A percentile compares a stretch with the other conserved stretches of the same genome.
phyloP scores from a whole-genome alignment of 2,329 filamentous ascomycete species.

The Cordyceps fumosorosea region DNA sequence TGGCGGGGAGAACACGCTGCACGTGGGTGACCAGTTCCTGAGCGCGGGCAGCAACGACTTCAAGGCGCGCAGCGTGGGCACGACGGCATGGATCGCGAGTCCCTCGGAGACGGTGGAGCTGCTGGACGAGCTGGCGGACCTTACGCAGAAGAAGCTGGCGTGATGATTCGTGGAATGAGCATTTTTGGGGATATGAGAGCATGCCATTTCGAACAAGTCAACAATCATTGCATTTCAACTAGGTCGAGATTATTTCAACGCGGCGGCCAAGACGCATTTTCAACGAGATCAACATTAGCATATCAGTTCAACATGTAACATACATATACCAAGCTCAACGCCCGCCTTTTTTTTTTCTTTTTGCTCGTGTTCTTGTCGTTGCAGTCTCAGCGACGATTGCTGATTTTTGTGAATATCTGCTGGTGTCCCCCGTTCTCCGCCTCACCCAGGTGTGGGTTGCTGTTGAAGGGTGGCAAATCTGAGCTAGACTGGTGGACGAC shows the following conservation, averaged over 20 bases:
- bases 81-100: constrained; percentile 89
- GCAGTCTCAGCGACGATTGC: not conserved
- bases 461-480: not conserved
- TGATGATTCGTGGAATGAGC: not conserved
- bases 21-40: constrained; percentile 95
- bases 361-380: not conserved
- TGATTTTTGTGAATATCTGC: not conserved
- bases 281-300: not conserved
- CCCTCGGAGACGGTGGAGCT: constrained; percentile 85
- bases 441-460: not conserved
- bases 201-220: not conserved
- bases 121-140: constrained; percentile 69
- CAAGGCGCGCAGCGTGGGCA: constrained; percentile 84
- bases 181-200: too few species aligned
- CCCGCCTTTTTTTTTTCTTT: not conserved
- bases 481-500: not conserved
- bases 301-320: not conserved
- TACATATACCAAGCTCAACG: not conserved
- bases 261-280: not conserved
- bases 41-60: constrained; percentile 96
- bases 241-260: not conserved
- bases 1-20: constrained; percentile 70
- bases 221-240: not conserved
- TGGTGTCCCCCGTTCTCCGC: not conserved
- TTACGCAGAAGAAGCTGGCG: constrained; percentile 44